phyloP scores from a whole-genome alignment of 1,139 yeast genomes.

The Kodamaea anthophila region DNA sequence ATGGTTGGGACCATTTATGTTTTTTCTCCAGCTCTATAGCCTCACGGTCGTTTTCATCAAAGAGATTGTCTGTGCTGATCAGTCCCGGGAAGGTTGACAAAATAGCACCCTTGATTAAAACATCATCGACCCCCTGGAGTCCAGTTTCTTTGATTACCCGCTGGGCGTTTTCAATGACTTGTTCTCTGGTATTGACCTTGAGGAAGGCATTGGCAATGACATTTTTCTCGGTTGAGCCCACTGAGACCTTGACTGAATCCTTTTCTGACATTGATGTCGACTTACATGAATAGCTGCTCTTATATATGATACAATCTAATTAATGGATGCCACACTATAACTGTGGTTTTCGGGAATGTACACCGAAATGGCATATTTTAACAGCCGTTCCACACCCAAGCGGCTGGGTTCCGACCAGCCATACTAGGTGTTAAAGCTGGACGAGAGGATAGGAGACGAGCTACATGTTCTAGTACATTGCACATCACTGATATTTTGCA shows the following conservation, averaged over 20 bases:
- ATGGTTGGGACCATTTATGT: slow-evolving; percentile 4
- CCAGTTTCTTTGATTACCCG: slow-evolving; percentile 3
- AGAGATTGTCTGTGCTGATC: slow-evolving; percentile 1
- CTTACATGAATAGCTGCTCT: background rate
- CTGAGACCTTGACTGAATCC: slow-evolving; percentile 1
- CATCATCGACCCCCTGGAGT: slow-evolving; percentile 2
- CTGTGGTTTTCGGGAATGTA: too few relatives aligned
- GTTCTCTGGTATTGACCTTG: slow-evolving; percentile 1
- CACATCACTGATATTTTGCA: too few relatives aligned
- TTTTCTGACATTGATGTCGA: slow-evolving; percentile 1
- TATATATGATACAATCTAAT: too few relatives aligned
- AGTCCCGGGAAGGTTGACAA: slow-evolving; percentile 4
- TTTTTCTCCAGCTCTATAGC: slow-evolving; percentile 1
- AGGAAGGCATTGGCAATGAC: slow-evolving; percentile 5
- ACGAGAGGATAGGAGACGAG: too few relatives aligned
- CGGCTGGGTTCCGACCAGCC: too few relatives aligned
- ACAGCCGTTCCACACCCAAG: too few relatives aligned
- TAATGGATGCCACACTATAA: too few relatives aligned
- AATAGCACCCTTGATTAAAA: slow-evolving; percentile 6
- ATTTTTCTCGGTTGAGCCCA: slow-evolving; percentile 1
- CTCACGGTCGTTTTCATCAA: slow-evolving; percentile 1
- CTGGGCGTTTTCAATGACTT: slow-evolving; percentile 4
- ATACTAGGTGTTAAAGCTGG: too few relatives aligned
- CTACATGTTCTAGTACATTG: too few relatives aligned
- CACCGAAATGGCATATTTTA: too few relatives aligned